phyloP scores from a whole-genome alignment of 2,329 filamentous ascomycete species.

The Colletotrichum sp. region DNA sequence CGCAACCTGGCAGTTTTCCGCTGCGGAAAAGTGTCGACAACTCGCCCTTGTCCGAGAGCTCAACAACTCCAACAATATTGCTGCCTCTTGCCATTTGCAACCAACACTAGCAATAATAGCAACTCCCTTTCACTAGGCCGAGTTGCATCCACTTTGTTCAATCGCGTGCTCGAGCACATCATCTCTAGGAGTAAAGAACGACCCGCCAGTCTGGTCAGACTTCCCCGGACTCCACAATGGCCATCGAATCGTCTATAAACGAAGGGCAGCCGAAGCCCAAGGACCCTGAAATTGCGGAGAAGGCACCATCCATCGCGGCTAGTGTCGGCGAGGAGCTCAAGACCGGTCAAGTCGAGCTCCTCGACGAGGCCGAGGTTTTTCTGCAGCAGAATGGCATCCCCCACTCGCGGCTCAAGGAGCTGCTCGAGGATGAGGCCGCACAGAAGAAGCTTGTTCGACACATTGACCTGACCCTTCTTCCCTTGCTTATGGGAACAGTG shows the following conservation, averaged over 20 bases:
- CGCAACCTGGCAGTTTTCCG: not conserved
- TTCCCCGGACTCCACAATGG: slow-evolving; percentile 9
- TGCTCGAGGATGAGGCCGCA: slow-evolving; percentile 44
- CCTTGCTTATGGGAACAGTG: slow-evolving; percentile 22
- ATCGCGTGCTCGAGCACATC: not conserved
- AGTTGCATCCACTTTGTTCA: not conserved
- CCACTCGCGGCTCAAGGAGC: slow-evolving; percentile 43
- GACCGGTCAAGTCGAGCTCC: slow-evolving; percentile 27
- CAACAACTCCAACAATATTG: not conserved
- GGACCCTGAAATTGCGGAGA: slow-evolving; percentile 11
- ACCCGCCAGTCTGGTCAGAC: not conserved
- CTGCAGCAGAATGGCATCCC: slow-evolving; percentile 51
- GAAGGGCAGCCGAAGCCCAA: not conserved
- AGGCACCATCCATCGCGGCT: not conserved
- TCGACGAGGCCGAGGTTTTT: slow-evolving; percentile 54
- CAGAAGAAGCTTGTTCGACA: slow-evolving; percentile 21
- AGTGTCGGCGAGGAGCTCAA: slow-evolving; percentile 1
- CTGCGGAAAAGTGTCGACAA: not conserved
- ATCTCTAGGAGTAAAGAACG: not conserved
- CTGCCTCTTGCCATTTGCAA: not conserved
- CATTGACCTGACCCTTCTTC: not conserved
- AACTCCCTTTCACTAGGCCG: not conserved
- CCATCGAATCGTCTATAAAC: not conserved
- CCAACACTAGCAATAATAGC: not conserved
- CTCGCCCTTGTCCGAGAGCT: not conserved